Conservation (phyloP, 2,329 filamentous ascomycete genomes). For the Aspergillus cejpii region DNA sequence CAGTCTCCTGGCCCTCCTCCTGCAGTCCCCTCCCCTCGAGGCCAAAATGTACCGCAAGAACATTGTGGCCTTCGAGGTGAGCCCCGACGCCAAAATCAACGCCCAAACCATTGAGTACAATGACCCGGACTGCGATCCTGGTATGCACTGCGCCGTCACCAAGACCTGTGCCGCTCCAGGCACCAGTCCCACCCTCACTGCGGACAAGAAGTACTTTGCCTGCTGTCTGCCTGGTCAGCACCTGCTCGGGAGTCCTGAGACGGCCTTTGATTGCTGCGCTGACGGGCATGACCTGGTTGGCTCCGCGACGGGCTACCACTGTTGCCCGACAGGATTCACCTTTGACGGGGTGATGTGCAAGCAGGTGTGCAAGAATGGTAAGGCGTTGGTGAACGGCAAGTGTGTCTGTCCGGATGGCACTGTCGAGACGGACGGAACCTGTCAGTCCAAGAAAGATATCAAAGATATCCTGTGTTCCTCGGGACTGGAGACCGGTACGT, state of each 20-base stretch:
- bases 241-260: constrained; percentile 8
- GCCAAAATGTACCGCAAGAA: not conserved
- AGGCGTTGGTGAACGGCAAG: constrained; percentile 6
- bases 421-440: constrained; percentile 1
- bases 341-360: constrained; percentile 8
- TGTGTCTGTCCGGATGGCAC: constrained; percentile 6
- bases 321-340: constrained; percentile 7
- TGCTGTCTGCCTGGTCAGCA: constrained; percentile 7
- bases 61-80: not conserved
- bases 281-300: constrained; percentile 9
- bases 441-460: not conserved
- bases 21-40: not conserved
- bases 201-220: constrained; percentile 5
- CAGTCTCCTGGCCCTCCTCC: not conserved
- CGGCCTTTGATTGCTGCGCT: constrained; percentile 12
- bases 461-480: constrained; percentile 1
- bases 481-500: constrained; percentile 4
- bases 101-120: constrained; percentile 4
- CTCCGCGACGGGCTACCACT: constrained; percentile 7
- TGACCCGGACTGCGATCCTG: constrained; percentile 5
- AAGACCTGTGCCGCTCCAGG: constrained; percentile 1
- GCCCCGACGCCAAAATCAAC: not conserved
- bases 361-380: constrained; percentile 7
- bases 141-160: constrained; percentile 2
- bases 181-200: constrained; percentile 7